Percentiles rank a stretch among this genome's conserved stretches.
Evolutionary conservation across 768 basidiomycete genomes (phyloP).

Genomic region (Suillus decipiens): DNA sequence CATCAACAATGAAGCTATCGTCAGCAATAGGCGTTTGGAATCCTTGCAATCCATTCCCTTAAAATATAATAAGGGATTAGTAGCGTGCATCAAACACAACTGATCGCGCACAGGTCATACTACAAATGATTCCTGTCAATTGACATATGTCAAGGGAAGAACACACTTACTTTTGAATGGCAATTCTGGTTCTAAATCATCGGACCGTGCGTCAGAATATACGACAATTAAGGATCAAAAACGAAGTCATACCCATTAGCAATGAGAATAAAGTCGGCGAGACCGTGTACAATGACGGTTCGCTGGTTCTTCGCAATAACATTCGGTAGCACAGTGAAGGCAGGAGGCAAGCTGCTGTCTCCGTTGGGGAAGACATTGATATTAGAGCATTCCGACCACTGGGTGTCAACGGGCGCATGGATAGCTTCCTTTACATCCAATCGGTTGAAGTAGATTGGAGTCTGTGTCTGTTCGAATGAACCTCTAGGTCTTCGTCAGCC

Average conservation of each 20-base stretch:
- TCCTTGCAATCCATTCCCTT: constrained; percentile 46
- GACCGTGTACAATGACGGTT: constrained; percentile 69
- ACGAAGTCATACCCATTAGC: constrained; percentile 58
- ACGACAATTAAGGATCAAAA: background rate
- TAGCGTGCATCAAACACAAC: background rate
- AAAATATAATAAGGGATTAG: constrained; percentile 6
- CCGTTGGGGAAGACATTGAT: constrained; percentile 60
- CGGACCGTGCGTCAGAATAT: background rate
- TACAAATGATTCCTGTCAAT: background rate
- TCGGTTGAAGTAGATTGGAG: constrained; percentile 72
- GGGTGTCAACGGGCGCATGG: constrained; percentile 62
- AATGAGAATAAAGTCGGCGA: constrained; percentile 73
- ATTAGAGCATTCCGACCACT: constrained; percentile 66
- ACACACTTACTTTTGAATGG: constrained; percentile 1
- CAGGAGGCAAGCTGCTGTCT: constrained; percentile 62
- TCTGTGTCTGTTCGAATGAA: constrained; percentile 54
- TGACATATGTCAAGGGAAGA: background rate
- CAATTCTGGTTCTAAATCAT: constrained; percentile 45
- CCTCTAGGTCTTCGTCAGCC: constrained; percentile 40
- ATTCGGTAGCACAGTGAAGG: constrained; percentile 65
- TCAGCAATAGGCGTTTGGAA: constrained; percentile 68
- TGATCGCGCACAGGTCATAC: constrained; percentile 3
- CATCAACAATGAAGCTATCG: constrained; percentile 57
- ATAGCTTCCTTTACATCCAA: constrained; percentile 64
- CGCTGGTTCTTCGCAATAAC: constrained; percentile 76